These are phyloP conservation scores for Leccinum boreale DNA, from an alignment of 768 basidiomycete genomes.

Conservation along the genomic window DNA sequence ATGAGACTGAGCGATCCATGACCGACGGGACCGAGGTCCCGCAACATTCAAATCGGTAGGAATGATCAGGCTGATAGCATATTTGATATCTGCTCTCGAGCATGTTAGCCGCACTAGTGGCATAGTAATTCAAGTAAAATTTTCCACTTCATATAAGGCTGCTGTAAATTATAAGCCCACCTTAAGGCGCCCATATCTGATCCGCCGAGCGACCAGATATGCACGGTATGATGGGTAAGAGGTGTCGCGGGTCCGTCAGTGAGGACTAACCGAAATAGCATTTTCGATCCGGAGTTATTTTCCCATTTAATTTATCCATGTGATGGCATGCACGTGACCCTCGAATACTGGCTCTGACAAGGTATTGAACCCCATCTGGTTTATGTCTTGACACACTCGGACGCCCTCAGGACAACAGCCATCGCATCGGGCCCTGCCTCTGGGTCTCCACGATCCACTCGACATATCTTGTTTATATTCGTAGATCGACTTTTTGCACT, in stretches of 20 bases:
- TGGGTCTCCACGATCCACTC: constrained; percentile 9
- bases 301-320: constrained; percentile 10
- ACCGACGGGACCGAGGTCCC: too few species aligned
- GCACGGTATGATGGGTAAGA: neutral
- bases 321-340: constrained; percentile 21
- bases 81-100: too few species aligned
- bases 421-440: constrained; percentile 6
- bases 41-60: too few species aligned
- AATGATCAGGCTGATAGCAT: too few species aligned
- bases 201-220: neutral
- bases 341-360: constrained; percentile 11
- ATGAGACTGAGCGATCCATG: neutral
- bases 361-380: constrained; percentile 16
- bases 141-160: neutral
- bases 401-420: constrained; percentile 6
- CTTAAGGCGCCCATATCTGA: neutral
- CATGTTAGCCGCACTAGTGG: neutral
- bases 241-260: neutral
- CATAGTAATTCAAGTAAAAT: neutral
- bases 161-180: neutral
- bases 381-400: constrained; percentile 23
- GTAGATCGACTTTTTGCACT: constrained; percentile 8
- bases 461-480: constrained; percentile 25
- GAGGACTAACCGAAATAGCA: neutral
- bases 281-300: constrained; percentile 9